These are phyloP conservation scores for Cucumis melo DNA, from an alignment of 306 rosid genomes.

Conservation along the genomic window DNA sequence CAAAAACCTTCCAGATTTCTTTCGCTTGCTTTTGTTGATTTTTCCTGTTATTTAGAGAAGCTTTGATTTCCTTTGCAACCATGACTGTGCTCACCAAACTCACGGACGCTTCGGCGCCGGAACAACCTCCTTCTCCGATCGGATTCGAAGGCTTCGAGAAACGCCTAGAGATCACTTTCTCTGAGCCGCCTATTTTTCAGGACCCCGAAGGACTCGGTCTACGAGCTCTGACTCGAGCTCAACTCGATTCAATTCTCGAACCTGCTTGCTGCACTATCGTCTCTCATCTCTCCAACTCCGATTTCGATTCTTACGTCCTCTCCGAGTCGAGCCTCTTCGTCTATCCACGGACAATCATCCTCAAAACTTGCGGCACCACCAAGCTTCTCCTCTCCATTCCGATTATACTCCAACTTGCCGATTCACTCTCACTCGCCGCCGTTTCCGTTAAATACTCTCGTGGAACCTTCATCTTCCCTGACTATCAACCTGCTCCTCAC, in stretches of 20 bases:
- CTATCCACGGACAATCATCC: slow-evolving; percentile 26
- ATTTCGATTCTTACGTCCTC: slow-evolving; percentile 52
- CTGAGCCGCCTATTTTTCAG: slow-evolving; percentile 17
- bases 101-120: not conserved
- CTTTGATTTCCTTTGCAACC: slow-evolving; percentile 1
- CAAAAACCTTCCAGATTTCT: not conserved
- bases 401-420: slow-evolving; percentile 27
- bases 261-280: slow-evolving; percentile 52
- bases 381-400: slow-evolving; percentile 32
- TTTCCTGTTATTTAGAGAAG: not conserved
- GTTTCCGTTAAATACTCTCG: slow-evolving; percentile 36
- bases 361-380: slow-evolving; percentile 58
- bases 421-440: slow-evolving; percentile 23
- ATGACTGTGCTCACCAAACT: not conserved
- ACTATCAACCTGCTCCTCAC: slow-evolving; percentile 44
- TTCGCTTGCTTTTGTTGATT: not conserved
- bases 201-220: slow-evolving; percentile 34
- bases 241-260: slow-evolving; percentile 34
- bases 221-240: slow-evolving; percentile 30
- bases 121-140: slow-evolving; percentile 19
- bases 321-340: slow-evolving; percentile 57
- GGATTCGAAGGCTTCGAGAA: slow-evolving; percentile 63
- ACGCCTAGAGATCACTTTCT: slow-evolving; percentile 36
- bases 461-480: slow-evolving; percentile 43
- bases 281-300: slow-evolving; percentile 23